These are phyloP conservation scores for Lachancea cidri DNA, from an alignment of 805 yeast species.

Conservation along the genomic window DNA sequence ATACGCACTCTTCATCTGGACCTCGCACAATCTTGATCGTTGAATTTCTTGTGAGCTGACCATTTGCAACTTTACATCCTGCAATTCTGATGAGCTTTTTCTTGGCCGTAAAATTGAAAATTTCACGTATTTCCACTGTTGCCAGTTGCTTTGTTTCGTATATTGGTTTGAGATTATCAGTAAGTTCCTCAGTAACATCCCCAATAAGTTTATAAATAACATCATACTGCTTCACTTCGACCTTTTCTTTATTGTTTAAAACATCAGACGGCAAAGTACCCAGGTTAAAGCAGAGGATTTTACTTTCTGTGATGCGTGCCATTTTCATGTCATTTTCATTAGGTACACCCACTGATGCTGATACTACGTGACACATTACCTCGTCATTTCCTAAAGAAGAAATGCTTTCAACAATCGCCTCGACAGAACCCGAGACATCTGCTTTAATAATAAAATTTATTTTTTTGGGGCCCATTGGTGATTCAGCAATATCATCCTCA, in stretches of 20 bases:
- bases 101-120: slow-evolving; percentile 64
- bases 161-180: slow-evolving; percentile 56
- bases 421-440: slow-evolving; percentile 92
- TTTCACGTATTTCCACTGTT: slow-evolving; percentile 61
- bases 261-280: slow-evolving; percentile 58
- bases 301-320: slow-evolving; percentile 66
- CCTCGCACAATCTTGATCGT: slow-evolving; percentile 53
- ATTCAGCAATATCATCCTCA: slow-evolving; percentile 27
- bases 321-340: slow-evolving; percentile 61
- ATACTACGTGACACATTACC: slow-evolving; percentile 63
- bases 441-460: slow-evolving; percentile 73
- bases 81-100: slow-evolving; percentile 63
- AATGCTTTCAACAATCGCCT: slow-evolving; percentile 83
- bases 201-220: slow-evolving; percentile 88
- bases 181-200: slow-evolving; percentile 63
- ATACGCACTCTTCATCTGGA: slow-evolving; percentile 35
- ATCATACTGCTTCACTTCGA: slow-evolving; percentile 58
- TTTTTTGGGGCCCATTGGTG: slow-evolving; percentile 18
- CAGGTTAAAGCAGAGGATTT: slow-evolving; percentile 73
- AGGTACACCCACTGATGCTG: slow-evolving; percentile 73
- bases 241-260: slow-evolving; percentile 47
- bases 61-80: slow-evolving; percentile 77
- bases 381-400: slow-evolving; percentile 82
- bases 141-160: slow-evolving; percentile 62
- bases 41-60: slow-evolving; percentile 57